Conservation (phyloP, 2,329 filamentous ascomycete species). For the Neonectria sp. region DNA sequence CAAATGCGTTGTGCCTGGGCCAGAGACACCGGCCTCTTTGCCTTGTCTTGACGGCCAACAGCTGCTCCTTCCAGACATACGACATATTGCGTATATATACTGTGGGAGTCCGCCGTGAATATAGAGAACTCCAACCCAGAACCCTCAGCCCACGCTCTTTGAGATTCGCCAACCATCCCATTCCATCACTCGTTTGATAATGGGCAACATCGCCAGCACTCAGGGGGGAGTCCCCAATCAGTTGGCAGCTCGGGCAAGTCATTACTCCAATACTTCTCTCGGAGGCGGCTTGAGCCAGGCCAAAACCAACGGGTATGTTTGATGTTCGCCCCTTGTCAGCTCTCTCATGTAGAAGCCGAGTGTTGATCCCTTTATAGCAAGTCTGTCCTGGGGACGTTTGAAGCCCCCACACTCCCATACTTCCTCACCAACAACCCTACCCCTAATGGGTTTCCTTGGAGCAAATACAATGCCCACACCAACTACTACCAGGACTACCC, state of each 20-base stretch:
- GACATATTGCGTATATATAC: conserved; percentile 36
- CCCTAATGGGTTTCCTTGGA: conserved; percentile 68
- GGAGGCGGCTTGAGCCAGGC: conserved; percentile 37
- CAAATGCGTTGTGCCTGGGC: conserved; percentile 4
- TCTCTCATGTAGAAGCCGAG: background rate
- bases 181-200: conserved; percentile 25
- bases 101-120: conserved; percentile 17
- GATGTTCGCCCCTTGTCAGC: background rate
- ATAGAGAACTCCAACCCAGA: conserved; percentile 7
- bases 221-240: conserved; percentile 28
- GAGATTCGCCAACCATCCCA: conserved; percentile 16
- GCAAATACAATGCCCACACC: conserved; percentile 58
- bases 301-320: conserved; percentile 43
- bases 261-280: conserved; percentile 24
- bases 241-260: conserved; percentile 25
- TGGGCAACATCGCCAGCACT: conserved; percentile 41
- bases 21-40: background rate
- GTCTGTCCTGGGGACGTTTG: conserved; percentile 58
- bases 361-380: conserved; percentile 46
- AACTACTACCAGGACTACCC: conserved; percentile 67
- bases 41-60: conserved; percentile 6
- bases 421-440: conserved; percentile 66
- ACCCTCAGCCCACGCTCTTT: conserved; percentile 5
- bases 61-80: conserved; percentile 7
- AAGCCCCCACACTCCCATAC: conserved; percentile 55